Evolutionary conservation across 2,329 filamentous ascomycete species (phyloP).

Genomic region (Domatiomyces globalis): DNA sequence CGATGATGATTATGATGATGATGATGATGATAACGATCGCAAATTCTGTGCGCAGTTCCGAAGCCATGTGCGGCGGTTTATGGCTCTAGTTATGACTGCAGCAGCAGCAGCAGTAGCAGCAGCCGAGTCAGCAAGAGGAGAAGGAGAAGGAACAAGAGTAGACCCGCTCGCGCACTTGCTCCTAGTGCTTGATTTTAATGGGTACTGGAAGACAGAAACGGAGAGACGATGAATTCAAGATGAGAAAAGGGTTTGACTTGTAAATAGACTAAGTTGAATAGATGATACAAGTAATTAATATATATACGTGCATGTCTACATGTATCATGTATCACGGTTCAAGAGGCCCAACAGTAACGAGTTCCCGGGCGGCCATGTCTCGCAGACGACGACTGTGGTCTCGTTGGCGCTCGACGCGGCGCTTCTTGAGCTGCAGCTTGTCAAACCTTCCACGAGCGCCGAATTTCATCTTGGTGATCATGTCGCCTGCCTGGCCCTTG

Average conservation of each 20-base stretch:
- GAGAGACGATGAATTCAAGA: no score
- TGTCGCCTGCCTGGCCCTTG: constrained; percentile 70
- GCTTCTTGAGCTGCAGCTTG: constrained; percentile 39
- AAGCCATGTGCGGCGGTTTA: not conserved
- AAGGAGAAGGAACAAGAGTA: constrained; percentile 28
- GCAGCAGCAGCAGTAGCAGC: not conserved
- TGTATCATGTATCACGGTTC: constrained; percentile 3
- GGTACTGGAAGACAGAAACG: not conserved
- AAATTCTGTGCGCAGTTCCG: not conserved
- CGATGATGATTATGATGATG: no score
- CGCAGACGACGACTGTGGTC: constrained; percentile 21
- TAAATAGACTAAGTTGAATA: no score
- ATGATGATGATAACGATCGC: not conserved
- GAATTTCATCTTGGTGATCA: constrained; percentile 84
- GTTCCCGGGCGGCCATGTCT: constrained; percentile 23
- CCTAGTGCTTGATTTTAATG: not conserved
- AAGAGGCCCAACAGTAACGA: constrained; percentile 37
- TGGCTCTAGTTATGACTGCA: not conserved
- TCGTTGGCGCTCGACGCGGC: constrained; percentile 27
- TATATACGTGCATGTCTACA: not conserved
- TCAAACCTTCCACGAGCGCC: constrained; percentile 56
- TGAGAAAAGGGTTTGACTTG: not conserved
- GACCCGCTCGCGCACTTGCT: not conserved
- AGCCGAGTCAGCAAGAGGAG: constrained; percentile 18
- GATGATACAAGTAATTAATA: not conserved